These are phyloP conservation scores for Endotrypanum monterogeii DNA, from an alignment of 208 protist genomes.

Conservation along the genomic window DNA sequence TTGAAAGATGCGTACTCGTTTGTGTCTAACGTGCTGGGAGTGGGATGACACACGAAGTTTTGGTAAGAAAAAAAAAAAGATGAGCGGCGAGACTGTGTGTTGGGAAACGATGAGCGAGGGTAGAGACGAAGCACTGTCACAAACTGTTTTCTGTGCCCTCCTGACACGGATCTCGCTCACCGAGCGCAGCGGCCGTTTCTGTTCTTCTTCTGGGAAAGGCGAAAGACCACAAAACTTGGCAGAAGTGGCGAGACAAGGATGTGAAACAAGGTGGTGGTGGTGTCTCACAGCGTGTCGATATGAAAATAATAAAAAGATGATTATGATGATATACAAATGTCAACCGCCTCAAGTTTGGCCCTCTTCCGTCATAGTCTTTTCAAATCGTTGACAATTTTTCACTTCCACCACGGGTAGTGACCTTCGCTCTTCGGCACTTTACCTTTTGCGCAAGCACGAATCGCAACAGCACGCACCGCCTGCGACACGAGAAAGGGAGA, in stretches of 20 bases:
- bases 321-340: neutral
- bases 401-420: neutral
- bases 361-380: slow-evolving; percentile 3
- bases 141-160: neutral
- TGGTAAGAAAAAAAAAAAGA: too few species aligned
- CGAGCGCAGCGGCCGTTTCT: neutral
- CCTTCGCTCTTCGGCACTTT: neutral
- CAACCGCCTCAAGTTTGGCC: neutral
- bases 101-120: neutral
- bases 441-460: neutral
- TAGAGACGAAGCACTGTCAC: neutral
- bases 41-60: too few species aligned
- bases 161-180: neutral
- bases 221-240: neutral
- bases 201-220: neutral
- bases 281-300: neutral
- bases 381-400: neutral
- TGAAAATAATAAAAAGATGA: neutral
- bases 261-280: neutral
- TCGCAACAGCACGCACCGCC: neutral
- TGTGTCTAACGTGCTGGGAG: too few species aligned
- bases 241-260: neutral
- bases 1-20: neutral
- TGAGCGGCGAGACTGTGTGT: neutral
- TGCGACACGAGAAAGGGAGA: neutral